Conservation (phyloP, 495 filamentous ascomycete species). For the Friedmanniomyces simplex region DNA sequence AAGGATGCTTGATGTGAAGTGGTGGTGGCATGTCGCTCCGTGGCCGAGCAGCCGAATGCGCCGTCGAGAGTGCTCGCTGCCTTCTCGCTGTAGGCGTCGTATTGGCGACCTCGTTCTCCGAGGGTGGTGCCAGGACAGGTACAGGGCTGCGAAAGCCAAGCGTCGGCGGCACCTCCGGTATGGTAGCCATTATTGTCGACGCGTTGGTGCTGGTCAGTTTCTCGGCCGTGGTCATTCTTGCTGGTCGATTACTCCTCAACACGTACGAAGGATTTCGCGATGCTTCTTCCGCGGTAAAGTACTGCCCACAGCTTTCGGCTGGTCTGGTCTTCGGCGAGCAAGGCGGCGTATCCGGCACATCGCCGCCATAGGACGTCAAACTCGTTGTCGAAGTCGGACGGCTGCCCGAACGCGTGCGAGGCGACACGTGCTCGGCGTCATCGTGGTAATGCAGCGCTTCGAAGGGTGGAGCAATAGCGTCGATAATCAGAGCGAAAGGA, state of each 20-base stretch:
- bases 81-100: background rate
- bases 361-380: conserved; percentile 6
- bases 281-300: background rate
- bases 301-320: background rate
- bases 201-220: conserved; percentile 16
- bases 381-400: background rate
- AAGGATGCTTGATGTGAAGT: conserved; percentile 12
- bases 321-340: conserved; percentile 27
- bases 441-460: background rate
- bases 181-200: conserved; percentile 12
- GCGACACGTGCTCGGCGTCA: background rate
- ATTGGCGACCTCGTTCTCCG: background rate
- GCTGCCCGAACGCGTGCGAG: background rate
- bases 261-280: background rate
- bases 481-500: conserved; percentile 1
- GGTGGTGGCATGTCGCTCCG: conserved; percentile 3
- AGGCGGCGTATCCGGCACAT: conserved; percentile 23
- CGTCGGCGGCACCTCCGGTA: conserved; percentile 1
- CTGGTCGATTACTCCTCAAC: background rate
- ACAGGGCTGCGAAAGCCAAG: conserved; percentile 6
- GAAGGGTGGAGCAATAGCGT: background rate
- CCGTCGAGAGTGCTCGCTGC: background rate
- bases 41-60: background rate
- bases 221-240: background rate
- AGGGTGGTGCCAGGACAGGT: conserved; percentile 8